A percentile compares a stretch with the other conserved stretches of the same genome.
phyloP scores from a whole-genome alignment of 768 basidiomycete species.

The Dioszegia hungarica region DNA sequence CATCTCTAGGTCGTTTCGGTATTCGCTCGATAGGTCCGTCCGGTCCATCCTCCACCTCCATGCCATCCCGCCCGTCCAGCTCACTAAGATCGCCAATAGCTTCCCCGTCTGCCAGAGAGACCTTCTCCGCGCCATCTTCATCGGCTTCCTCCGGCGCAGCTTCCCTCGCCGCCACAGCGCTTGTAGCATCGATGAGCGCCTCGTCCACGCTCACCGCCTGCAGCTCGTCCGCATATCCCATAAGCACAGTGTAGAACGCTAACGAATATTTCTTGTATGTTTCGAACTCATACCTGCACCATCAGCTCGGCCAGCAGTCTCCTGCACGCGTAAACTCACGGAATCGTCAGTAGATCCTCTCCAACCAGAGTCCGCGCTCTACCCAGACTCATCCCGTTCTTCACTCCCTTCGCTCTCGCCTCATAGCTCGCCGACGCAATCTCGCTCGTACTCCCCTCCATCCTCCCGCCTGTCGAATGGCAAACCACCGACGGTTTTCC shows the following conservation, averaged over 20 bases:
- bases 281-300: slow-evolving; percentile 76
- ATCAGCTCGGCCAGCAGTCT: slow-evolving; percentile 3
- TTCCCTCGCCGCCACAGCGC: slow-evolving; percentile 38
- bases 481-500: slow-evolving; percentile 93
- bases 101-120: slow-evolving; percentile 16
- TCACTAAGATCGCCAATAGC: no score
- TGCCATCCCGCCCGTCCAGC: no score
- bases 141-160: slow-evolving; percentile 33
- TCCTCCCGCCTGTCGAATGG: slow-evolving; percentile 76
- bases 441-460: slow-evolving; percentile 77
- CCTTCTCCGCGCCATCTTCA: neutral
- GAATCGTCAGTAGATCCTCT: slow-evolving; percentile 41
- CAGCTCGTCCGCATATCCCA: slow-evolving; percentile 81
- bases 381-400: slow-evolving; percentile 78
- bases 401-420: slow-evolving; percentile 77
- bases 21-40: neutral
- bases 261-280: slow-evolving; percentile 81
- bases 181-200: slow-evolving; percentile 82
- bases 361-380: slow-evolving; percentile 40
- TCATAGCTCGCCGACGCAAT: slow-evolving; percentile 94
- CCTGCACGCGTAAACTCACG: slow-evolving; percentile 51
- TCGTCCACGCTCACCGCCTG: slow-evolving; percentile 97
- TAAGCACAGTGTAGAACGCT: slow-evolving; percentile 86
- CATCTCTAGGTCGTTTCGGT: slow-evolving; percentile 51
- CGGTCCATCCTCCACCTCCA: slow-evolving; percentile 13